These are phyloP conservation scores for Cinchona pubescens DNA, from an alignment of 257 asterid species.

Conservation along the genomic window DNA sequence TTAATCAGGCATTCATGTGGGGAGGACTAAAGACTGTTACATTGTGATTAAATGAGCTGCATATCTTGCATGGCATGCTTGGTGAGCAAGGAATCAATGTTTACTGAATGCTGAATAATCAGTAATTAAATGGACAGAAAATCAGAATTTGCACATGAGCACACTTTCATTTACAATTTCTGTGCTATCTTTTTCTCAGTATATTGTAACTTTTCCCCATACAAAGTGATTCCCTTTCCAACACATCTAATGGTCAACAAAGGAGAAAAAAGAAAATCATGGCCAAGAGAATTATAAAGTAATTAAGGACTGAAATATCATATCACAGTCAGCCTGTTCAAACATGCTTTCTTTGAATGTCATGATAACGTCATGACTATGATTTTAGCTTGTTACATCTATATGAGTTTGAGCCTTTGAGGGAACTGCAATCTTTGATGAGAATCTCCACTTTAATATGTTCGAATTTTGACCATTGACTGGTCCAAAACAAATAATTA, in stretches of 20 bases:
- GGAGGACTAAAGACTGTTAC: not conserved
- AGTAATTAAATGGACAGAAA: conserved; percentile 15
- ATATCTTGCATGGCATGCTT: conserved; percentile 28
- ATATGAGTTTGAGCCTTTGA: not conserved
- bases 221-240: not conserved
- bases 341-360: not conserved
- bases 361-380: not conserved
- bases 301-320: not conserved
- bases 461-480: conserved; percentile 7
- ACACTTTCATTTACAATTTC: conserved; percentile 23
- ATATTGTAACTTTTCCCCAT: not conserved
- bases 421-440: not conserved
- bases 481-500: conserved; percentile 11
- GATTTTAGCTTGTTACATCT: not conserved
- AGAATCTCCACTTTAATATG: conserved; percentile 8
- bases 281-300: not conserved
- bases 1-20: conserved; percentile 29
- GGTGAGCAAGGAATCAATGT: conserved; percentile 37
- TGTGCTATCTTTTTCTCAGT: not conserved
- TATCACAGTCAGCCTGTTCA: not conserved
- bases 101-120: conserved; percentile 10
- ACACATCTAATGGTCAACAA: not conserved
- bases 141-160: conserved; percentile 38
- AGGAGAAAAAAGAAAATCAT: not conserved
- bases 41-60: not conserved